phyloP scores from a whole-genome alignment of 306 rosid species.

The Malus sylvestris region DNA sequence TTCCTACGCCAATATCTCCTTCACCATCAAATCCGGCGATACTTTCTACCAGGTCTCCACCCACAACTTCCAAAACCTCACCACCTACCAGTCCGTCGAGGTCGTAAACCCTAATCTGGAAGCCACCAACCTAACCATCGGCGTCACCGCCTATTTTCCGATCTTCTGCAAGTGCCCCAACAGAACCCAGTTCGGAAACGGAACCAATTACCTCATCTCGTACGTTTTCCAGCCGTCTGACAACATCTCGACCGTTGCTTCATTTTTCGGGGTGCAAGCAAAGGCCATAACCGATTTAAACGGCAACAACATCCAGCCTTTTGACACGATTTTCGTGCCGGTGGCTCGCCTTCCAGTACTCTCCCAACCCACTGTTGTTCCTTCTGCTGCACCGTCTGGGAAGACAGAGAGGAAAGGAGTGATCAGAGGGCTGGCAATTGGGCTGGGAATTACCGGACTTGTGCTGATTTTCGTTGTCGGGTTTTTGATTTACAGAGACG shows the following conservation, averaged over 20 bases:
- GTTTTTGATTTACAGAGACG: slow-evolving; percentile 46
- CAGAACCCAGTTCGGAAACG: slow-evolving; percentile 18
- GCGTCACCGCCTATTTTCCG: slow-evolving; percentile 45
- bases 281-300: slow-evolving; percentile 36
- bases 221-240: slow-evolving; percentile 73
- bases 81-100: slow-evolving; percentile 62
- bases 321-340: slow-evolving; percentile 63
- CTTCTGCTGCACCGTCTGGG: slow-evolving; percentile 14
- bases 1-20: slow-evolving; percentile 70
- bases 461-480: slow-evolving; percentile 44
- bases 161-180: slow-evolving; percentile 78
- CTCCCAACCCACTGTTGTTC: slow-evolving; percentile 40
- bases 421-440: slow-evolving; percentile 61
- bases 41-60: slow-evolving; percentile 54
- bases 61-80: slow-evolving; percentile 39
- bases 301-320: slow-evolving; percentile 16
- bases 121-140: slow-evolving; percentile 35
- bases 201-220: slow-evolving; percentile 37
- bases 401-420: slow-evolving; percentile 31
- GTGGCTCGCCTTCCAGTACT: slow-evolving; percentile 45
- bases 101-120: slow-evolving; percentile 55
- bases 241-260: slow-evolving; percentile 45
- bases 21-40: slow-evolving; percentile 37
- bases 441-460: slow-evolving; percentile 52
- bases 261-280: slow-evolving; percentile 27